Base-by-base conservation (phyloP, 331 rosid genomes). In the Stylosanthes scabra region DNA sequence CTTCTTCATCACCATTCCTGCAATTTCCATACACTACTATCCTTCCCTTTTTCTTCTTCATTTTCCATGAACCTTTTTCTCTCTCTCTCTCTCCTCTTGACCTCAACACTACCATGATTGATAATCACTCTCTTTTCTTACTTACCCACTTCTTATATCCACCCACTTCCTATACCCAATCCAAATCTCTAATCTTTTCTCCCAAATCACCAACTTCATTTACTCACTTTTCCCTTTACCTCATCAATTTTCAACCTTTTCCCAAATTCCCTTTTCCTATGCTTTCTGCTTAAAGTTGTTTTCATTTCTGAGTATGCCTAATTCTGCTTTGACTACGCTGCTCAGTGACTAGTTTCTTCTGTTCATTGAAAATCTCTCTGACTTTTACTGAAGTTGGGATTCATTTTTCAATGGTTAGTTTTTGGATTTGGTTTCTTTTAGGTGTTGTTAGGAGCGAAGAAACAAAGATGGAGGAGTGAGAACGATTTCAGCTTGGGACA, bases 401-500 rank as follows among this genome's bases (percentile, higher is more conserved):
- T 82, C 6, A 34, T 34, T 31, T 42, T 39, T 39, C 31, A 4
- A 5, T 9, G 61, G 59, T 16, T 20, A 20, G 69, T 16, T 58
- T 68, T 72, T 27, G 50, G 42, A 34, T 61, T 46, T 14, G 73
- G 16, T 3, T 66, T 20, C 25, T 20, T 20, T 64, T 59, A 67
- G 77, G 70, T 27, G 66, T 47, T 41, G 50, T 63, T 61, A 75
- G 25, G 25, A 20, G 25, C 1, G 25, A 20, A 20, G 25, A 55
- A 37, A 34, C 75, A 67, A 74, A 84, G 84, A 92, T 92, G 98
- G 91, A 91, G 25, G 95, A 90, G 77, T 88, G 91, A n/a, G 95
- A 84, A 71, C 75, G 90, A 72, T 90, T 90, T 72, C 98, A 88
- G 84, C 82, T 92, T 56, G 96, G 98, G 25, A 92, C 98, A 6